Base-by-base conservation (phyloP, 1,139 yeast genomes). In the Taiozyma sp. region DNA sequence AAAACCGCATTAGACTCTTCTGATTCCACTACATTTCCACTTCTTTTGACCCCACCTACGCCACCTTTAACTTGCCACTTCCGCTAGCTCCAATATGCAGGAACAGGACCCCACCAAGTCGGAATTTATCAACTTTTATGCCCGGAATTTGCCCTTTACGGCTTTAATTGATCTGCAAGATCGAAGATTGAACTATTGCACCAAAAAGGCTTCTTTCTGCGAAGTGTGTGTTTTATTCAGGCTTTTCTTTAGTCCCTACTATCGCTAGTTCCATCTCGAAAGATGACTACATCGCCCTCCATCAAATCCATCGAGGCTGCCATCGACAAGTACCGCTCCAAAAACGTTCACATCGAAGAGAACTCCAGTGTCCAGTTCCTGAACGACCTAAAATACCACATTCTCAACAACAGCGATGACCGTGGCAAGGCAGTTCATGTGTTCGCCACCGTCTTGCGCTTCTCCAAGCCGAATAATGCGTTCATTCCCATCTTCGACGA, bases 251-350 rank as follows among this genome's bases (percentile, higher is more conserved):
- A 30, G 11, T 30, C 34, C 3, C 34, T 30, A 11, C n/a, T 11
- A 6, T 30, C 34, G 4, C 30, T 28, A 28, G 30, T 28, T 8
- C 30, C 34, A 10, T 5, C 34, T 30, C 4, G 4, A 14, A 22
- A 6, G 24, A 50, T 45, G 46, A 13, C 50, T 16, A 28, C 28
- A 13, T 8, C 44, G n/a, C 49, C 49, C 19, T 30, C 50, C 2
- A 37, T 53, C 14, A 46, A 49, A 43, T 50, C 53, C 11, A 58
- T 61, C 11, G 62, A 61, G 47, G 57, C 50, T 24, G 42, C 46
- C 6, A 47, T 59, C n/a, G 61, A 57, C 19, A 56, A 54, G 35
- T 46, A 50, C 41, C 42, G 57, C 14, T 19, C 45, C 19, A 50
- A 53, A 34, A 56, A 54, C 43, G 41, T 52, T 2, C 48, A 46